Base-by-base conservation (phyloP, 2,329 filamentous ascomycete species). In the Claviceps arundinis region DNA sequence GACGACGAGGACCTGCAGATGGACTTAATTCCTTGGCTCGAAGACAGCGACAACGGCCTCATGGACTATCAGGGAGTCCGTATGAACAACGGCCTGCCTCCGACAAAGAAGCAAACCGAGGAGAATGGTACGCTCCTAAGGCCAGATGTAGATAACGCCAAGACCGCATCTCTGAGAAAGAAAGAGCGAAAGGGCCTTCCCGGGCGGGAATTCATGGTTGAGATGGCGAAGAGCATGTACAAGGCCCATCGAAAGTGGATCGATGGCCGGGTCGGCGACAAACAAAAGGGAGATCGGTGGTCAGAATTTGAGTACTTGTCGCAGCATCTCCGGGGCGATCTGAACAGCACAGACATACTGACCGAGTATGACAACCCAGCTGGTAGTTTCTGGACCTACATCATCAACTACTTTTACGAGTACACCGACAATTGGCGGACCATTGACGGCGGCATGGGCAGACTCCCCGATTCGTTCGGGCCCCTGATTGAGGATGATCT, bases 1-100 rank as follows among this genome's bases (percentile, higher is more conserved):
- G 65, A 80, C 56, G 63, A 65, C 52, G 61, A 62, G 45, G 68
- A 73, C 46, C 66, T 75, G 37, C 71, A 68, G n/a, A 73, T 84
- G 30, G 75, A 81, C 48, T 81, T 83, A 57, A 83, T 84, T 52
- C 73, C 74, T 1, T 84, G 79, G 78, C 74, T 80, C 37, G 78
- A 84, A 58, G 68, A 62, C 49, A 76, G 67, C 52, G 58, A 65
- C 2, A 85, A 85, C 52, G 71, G 74, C 0, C 74, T 82, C 26
- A 61, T 70, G 8, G 72, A 78, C 60, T 62, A 73, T 47, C 60
- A 71, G 55, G 70, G 73, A 5, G 66, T 70, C 51, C 73, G 73
- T 50, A 62, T 76, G 11, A 66, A 72, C 0, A 70, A 73, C 52
- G 79, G 79, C 1, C 65, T 74, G 5, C 73, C 80, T 0, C 79